Evolutionary conservation across 2,329 filamentous ascomycete species (phyloP).

Genomic region (Penicillium sp.): DNA sequence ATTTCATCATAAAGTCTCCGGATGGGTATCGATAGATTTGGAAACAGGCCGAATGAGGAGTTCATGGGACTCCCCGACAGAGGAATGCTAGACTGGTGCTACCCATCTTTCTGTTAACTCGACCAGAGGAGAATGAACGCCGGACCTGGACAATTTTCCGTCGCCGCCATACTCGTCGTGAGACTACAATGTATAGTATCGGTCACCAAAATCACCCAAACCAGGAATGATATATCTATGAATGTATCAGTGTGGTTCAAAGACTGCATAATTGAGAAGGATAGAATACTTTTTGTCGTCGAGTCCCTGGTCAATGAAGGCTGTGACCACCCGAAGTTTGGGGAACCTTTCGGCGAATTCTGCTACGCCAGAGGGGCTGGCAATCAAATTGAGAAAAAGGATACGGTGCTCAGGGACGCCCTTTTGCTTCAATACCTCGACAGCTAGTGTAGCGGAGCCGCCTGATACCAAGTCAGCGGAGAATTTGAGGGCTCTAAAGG

Average conservation of each 20-base stretch:
- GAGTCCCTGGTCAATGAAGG: conserved; percentile 93
- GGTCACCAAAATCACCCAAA: conserved; percentile 90
- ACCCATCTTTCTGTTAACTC: background rate
- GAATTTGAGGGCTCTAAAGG: background rate
- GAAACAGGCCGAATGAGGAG: background rate
- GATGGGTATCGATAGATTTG: background rate
- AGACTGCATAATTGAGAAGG: background rate
- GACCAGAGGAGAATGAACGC: background rate
- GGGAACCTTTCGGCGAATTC: conserved; percentile 89
- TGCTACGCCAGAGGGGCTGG: conserved; percentile 87
- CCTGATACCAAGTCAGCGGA: conserved; percentile 52
- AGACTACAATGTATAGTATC: conserved; percentile 85
- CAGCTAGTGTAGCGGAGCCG: conserved; percentile 94
- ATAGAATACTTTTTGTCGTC: conserved; percentile 88
- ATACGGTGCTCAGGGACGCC: conserved; percentile 95
- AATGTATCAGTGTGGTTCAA: conserved; percentile 12
- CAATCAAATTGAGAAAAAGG: conserved; percentile 93
- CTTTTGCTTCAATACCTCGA: conserved; percentile 83
- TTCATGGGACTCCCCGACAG: too few relatives aligned
- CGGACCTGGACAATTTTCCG: background rate
- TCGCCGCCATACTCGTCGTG: background rate
- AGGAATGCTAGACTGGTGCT: background rate
- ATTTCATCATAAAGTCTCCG: background rate
- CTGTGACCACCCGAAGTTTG: conserved; percentile 84
- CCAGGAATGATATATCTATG: conserved; percentile 90